Evolutionary conservation across 768 basidiomycete species (phyloP).

Genomic region (Leccinum arenicola): DNA sequence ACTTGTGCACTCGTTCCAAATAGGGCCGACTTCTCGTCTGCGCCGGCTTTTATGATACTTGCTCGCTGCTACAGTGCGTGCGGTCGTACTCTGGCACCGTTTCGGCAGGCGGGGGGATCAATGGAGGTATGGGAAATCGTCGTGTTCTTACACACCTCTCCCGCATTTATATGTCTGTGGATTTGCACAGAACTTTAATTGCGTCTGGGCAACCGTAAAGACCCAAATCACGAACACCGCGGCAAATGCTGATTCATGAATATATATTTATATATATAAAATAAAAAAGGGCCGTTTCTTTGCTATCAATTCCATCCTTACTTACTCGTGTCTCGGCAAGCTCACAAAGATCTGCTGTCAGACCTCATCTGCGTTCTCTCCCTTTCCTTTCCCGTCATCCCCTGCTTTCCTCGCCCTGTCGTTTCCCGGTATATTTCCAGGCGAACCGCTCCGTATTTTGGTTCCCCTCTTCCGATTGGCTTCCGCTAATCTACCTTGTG

Average conservation of each 20-base stretch:
- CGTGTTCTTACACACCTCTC: conserved; percentile 5
- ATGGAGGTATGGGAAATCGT: conserved; percentile 17
- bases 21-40: neutral
- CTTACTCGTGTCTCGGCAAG: conserved; percentile 29
- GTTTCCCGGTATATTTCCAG: conserved; percentile 38
- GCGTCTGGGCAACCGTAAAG: conserved; percentile 18
- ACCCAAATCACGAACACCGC: conserved; percentile 28
- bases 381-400: conserved; percentile 32
- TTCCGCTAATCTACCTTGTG: conserved; percentile 38
- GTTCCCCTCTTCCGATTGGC: conserved; percentile 49
- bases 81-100: neutral
- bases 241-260: conserved; percentile 26
- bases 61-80: conserved; percentile 8
- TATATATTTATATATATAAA: neutral
- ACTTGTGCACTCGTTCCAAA: conserved; percentile 3
- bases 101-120: neutral
- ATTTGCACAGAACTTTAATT: conserved; percentile 32
- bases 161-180: conserved; percentile 32
- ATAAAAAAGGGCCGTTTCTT: conserved; percentile 28
- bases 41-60: conserved; percentile 4
- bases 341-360: conserved; percentile 22
- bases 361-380: conserved; percentile 16
- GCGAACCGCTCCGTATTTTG: conserved; percentile 45
- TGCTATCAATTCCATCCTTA: conserved; percentile 25
- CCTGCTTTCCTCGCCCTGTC: conserved; percentile 38